Evolutionary conservation across 169 alveolate species (phyloP).

Genomic region (Plasmodium reichenowi): DNA sequence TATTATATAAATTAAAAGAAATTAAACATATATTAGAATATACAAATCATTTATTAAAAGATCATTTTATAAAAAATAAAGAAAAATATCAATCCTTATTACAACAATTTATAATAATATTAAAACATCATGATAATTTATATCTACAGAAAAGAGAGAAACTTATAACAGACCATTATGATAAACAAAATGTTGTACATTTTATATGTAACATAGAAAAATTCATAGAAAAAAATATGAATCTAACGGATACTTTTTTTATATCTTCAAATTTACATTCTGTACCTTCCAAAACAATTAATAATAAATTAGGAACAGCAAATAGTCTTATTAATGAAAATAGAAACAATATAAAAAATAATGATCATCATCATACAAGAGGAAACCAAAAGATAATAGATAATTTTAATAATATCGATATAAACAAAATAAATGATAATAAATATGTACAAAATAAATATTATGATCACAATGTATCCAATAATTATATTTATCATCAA

Average conservation of each 20-base stretch:
- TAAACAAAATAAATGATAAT: neutral
- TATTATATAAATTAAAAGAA: slow-evolving; percentile 30
- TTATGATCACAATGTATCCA: neutral
- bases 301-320: neutral
- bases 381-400: neutral
- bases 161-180: slow-evolving; percentile 19
- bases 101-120: slow-evolving; percentile 52
- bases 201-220: slow-evolving; percentile 36
- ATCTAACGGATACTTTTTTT: neutral
- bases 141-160: slow-evolving; percentile 58
- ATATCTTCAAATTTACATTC: neutral
- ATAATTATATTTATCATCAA: neutral
- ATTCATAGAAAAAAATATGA: slow-evolving; percentile 9
- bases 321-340: neutral
- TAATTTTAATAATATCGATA: neutral
- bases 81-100: slow-evolving; percentile 19
- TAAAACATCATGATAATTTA: slow-evolving; percentile 55
- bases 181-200: slow-evolving; percentile 21
- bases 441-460: neutral
- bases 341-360: neutral
- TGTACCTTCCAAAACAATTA: no score
- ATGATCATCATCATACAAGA: neutral
- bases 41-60: slow-evolving; percentile 32
- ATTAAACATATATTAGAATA: slow-evolving; percentile 12
- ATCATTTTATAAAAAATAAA: slow-evolving; percentile 3